Conservation (phyloP, 495 filamentous ascomycete genomes). For the Neurospora sp. region DNA sequence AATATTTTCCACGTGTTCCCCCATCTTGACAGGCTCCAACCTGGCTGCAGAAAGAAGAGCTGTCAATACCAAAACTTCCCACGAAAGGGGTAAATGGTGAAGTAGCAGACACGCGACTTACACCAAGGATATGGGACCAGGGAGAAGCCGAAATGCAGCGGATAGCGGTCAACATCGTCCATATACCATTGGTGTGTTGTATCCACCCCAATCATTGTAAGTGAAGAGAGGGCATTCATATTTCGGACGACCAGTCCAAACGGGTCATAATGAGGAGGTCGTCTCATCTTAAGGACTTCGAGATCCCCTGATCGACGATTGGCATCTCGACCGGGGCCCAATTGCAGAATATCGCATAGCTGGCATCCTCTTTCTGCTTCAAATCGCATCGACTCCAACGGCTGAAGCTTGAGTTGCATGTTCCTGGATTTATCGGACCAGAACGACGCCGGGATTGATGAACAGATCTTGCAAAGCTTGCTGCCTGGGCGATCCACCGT, state of each 20-base stretch:
- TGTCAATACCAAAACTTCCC: background rate
- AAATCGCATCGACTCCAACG: background rate
- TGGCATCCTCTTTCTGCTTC: background rate
- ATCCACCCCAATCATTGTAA: background rate
- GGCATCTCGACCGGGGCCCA: background rate
- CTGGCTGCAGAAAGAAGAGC: background rate
- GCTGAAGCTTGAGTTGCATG: background rate
- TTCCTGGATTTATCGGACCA: background rate
- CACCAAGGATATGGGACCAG: background rate
- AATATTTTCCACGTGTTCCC: background rate
- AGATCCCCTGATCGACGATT: background rate
- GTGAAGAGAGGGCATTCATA: rapidly evolving
- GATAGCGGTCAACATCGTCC: background rate
- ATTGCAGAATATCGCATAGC: background rate
- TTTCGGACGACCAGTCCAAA: no score
- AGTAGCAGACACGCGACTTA: background rate
- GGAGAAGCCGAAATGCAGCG: background rate
- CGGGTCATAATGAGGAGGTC: background rate
- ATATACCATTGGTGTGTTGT: no score
- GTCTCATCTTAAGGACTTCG: background rate
- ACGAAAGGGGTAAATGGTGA: background rate
- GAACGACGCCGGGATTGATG: background rate
- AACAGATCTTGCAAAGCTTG: background rate
- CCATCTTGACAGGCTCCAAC: background rate
- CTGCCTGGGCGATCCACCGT: background rate